phyloP scores from a whole-genome alignment of 1,284 basidiomycete genomes.

The Marasmius sp. region DNA sequence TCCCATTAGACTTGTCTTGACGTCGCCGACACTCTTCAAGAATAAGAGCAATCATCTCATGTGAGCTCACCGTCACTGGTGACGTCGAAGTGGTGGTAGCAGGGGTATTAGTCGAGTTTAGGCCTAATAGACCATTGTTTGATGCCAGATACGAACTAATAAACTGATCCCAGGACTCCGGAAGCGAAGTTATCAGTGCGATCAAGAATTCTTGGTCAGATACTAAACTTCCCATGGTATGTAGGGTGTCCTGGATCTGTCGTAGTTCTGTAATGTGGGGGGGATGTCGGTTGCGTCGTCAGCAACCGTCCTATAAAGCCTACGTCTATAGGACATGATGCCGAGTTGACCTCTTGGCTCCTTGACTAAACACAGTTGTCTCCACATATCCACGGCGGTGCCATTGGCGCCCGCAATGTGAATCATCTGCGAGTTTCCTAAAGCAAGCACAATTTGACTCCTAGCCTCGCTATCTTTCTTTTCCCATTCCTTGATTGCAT shows the following conservation, averaged over 20 bases:
- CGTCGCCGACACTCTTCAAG: not conserved
- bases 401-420: conserved; percentile 11
- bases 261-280: conserved; percentile 20
- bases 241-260: conserved; percentile 18
- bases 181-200: conserved; percentile 21
- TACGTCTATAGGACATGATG: conserved; percentile 17
- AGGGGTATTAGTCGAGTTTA: not conserved
- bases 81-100: not conserved
- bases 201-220: conserved; percentile 22
- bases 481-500: not conserved
- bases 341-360: conserved; percentile 1
- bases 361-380: not conserved
- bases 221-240: conserved; percentile 13
- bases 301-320: conserved; percentile 18
- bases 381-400: conserved; percentile 1
- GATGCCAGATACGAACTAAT: conserved; percentile 11
- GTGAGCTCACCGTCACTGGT: not conserved
- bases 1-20: not conserved
- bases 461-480: conserved; percentile 1
- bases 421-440: conserved; percentile 11
- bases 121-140: not conserved
- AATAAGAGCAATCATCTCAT: not conserved
- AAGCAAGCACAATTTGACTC: not conserved
- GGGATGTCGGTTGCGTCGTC: conserved; percentile 20
- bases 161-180: conserved; percentile 24